Evolutionary conservation across 805 yeast genomes (phyloP).

Genomic region (Candida maesae): DNA sequence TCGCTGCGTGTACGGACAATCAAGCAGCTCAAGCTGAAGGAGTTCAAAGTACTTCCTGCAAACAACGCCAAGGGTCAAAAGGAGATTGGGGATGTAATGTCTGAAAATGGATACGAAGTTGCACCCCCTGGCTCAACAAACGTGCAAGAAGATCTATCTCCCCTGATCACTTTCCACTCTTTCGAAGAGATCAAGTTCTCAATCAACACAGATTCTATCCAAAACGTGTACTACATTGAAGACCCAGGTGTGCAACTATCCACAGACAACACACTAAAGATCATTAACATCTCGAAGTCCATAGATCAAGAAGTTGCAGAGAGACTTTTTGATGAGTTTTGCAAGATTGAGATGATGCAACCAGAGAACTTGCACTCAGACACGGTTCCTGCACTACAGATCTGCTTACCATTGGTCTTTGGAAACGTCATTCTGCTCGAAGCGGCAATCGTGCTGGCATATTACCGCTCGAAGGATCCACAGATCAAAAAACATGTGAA

Average conservation of each 20-base stretch:
- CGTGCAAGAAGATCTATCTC: neutral
- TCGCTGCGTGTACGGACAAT: constrained; percentile 9
- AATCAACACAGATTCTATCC: constrained; percentile 3
- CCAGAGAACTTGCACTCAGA: neutral
- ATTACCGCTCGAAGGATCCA: neutral
- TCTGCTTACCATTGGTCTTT: constrained; percentile 8
- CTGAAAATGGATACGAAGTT: constrained; percentile 1
- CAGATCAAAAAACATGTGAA: neutral
- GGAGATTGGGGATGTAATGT: neutral
- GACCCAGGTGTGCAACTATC: constrained; percentile 6
- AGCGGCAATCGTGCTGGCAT: constrained; percentile 4
- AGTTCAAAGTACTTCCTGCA: constrained; percentile 1
- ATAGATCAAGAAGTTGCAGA: constrained; percentile 1
- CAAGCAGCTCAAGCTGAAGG: constrained; percentile 3
- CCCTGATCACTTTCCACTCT: neutral
- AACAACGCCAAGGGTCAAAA: neutral
- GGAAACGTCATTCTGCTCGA: constrained; percentile 10
- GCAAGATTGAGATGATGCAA: constrained; percentile 1
- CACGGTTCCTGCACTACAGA: constrained; percentile 7
- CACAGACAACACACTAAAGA: constrained; percentile 1
- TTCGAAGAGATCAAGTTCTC: constrained; percentile 5
- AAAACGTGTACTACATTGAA: constrained; percentile 5
- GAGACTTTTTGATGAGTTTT: constrained; percentile 2
- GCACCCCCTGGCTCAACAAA: too few relatives aligned
- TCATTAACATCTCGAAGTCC: constrained; percentile 4